Evolutionary conservation across 2,329 filamentous ascomycete species (phyloP).

Genomic region (Ophiocordyceps camponoti-saundersi): DNA sequence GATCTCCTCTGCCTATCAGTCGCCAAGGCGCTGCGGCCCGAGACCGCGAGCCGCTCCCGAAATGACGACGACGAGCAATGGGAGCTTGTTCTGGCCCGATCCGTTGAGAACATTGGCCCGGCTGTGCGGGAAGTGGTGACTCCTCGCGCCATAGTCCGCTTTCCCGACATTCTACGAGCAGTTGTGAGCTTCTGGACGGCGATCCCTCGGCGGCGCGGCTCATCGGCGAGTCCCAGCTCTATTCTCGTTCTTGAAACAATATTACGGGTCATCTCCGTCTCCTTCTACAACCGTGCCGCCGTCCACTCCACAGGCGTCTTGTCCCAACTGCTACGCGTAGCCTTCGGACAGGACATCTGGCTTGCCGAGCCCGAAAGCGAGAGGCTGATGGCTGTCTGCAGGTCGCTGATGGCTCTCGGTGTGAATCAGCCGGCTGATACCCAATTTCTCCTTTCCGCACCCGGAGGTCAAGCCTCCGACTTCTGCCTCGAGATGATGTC

Average conservation of each 20-base stretch:
- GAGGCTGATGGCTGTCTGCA: slow-evolving; percentile 49
- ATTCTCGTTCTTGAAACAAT: slow-evolving; percentile 51
- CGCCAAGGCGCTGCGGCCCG: slow-evolving; percentile 17
- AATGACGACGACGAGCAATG: slow-evolving; percentile 19
- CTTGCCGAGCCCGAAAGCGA: slow-evolving; percentile 38
- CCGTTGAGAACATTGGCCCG: slow-evolving; percentile 18
- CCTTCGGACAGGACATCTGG: slow-evolving; percentile 31
- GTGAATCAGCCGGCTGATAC: slow-evolving; percentile 71
- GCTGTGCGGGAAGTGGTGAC: slow-evolving; percentile 31
- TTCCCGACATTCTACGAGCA: slow-evolving; percentile 44
- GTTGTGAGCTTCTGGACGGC: slow-evolving; percentile 48
- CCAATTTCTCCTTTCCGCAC: slow-evolving; percentile 46
- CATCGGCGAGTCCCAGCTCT: slow-evolving; percentile 33
- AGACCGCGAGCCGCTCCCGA: slow-evolving; percentile 13
- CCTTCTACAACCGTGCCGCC: slow-evolving; percentile 51
- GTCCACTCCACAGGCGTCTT: slow-evolving; percentile 59
- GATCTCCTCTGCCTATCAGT: slow-evolving; percentile 47
- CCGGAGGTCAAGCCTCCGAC: slow-evolving; percentile 38
- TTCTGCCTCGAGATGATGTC: slow-evolving; percentile 61
- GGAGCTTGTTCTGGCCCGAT: slow-evolving; percentile 19
- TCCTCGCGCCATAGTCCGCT: slow-evolving; percentile 34
- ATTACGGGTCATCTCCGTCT: slow-evolving; percentile 37
- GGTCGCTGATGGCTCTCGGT: slow-evolving; percentile 54
- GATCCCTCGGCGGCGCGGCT: slow-evolving; percentile 30
- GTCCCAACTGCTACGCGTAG: slow-evolving; percentile 45